Base-by-base conservation (phyloP, 371 early-diverging fungal species). In the Mortierella sp. region DNA sequence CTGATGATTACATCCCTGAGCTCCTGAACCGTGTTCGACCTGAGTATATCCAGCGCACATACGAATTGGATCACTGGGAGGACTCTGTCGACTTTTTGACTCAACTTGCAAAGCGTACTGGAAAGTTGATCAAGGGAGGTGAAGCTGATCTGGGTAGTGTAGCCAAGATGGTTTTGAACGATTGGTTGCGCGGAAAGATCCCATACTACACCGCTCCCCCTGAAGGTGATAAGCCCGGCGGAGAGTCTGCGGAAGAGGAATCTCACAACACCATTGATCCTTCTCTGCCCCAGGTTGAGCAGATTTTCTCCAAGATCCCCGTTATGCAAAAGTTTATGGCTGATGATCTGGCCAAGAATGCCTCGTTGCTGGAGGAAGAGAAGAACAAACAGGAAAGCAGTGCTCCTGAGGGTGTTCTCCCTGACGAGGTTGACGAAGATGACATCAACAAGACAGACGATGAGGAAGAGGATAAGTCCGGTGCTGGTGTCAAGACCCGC, bases 161-260 rank as follows among this genome's bases (percentile, higher is more conserved):
- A 18, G 91, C 98, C 51, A 98, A 98, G 84, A 98, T 97, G 95
- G 93, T 99, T 8, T 88, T 99, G 69, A 97, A 98, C 87, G 99
- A 99, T 87, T 99, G 98, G 98, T 87, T 98, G 62, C 92, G 99
- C 67, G 99, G 99, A 60, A 96, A 97, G 84, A 96, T 99, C 79
- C 99, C 99, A 26, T 99, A 93, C 90, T 99, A 93, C 85, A 90
- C 91, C 1, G 85, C 93, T 24, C 99, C 99, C 54, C 97, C 98
- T 43, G 92, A 88, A 69, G 69, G 83, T 16, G 66, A 76, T 70
- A 64, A 69, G 58, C 49, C 86, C n/a, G 74, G 62, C 8, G 73
- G 63, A 22, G 78, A 76, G 39, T 24, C 77, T n/a, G 54, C 49
- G 5, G 84, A 87, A 20, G 85, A 72, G 73, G 75, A 67, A 1